Conservation (phyloP, 768 basidiomycete species). For the Hebeloma cylindrosporum region DNA sequence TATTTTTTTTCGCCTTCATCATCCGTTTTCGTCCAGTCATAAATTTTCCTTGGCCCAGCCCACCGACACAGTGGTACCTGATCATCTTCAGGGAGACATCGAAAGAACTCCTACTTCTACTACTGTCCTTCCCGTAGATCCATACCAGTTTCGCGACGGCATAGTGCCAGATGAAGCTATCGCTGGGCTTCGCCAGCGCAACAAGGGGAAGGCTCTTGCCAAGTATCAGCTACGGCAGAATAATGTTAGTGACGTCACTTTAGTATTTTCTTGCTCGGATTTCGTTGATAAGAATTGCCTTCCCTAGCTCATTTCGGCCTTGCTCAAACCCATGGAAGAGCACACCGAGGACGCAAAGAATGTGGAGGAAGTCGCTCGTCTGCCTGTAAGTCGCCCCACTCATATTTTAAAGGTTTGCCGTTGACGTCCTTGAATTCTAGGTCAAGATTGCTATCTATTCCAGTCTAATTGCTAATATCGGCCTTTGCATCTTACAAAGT, state of each 20-base stretch:
- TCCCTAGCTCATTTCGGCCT: slow-evolving; percentile 86
- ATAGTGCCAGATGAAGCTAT: slow-evolving; percentile 65
- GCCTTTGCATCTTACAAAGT: slow-evolving; percentile 74
- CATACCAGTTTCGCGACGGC: slow-evolving; percentile 63
- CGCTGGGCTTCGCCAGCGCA: slow-evolving; percentile 56
- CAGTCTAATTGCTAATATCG: slow-evolving; percentile 76
- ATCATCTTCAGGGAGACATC: slow-evolving; percentile 43
- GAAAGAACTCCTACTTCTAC: slow-evolving; percentile 41
- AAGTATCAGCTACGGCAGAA: slow-evolving; percentile 73
- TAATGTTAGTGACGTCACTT: slow-evolving; percentile 39
- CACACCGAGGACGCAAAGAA: slow-evolving; percentile 81
- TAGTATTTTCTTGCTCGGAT: no score
- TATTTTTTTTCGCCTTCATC: slow-evolving; percentile 21
- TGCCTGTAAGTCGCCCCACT: slow-evolving; percentile 50
- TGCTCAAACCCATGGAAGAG: slow-evolving; percentile 89
- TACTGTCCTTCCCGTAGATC: slow-evolving; percentile 47
- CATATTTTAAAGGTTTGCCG: slow-evolving; percentile 6
- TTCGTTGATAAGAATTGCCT: no score
- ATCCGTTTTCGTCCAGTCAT: slow-evolving; percentile 8
- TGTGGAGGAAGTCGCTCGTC: slow-evolving; percentile 62
- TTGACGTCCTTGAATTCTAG: slow-evolving; percentile 36
- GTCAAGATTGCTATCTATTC: slow-evolving; percentile 88
- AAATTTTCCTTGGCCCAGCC: no score
- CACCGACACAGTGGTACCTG: slow-evolving; percentile 54
- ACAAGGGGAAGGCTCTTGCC: slow-evolving; percentile 58